A percentile compares a stretch with the other conserved stretches of the same genome.
These are phyloP conservation scores for Stevia rebaudiana DNA, from an alignment of 140 eudicot species.

Conservation along the genomic window DNA sequence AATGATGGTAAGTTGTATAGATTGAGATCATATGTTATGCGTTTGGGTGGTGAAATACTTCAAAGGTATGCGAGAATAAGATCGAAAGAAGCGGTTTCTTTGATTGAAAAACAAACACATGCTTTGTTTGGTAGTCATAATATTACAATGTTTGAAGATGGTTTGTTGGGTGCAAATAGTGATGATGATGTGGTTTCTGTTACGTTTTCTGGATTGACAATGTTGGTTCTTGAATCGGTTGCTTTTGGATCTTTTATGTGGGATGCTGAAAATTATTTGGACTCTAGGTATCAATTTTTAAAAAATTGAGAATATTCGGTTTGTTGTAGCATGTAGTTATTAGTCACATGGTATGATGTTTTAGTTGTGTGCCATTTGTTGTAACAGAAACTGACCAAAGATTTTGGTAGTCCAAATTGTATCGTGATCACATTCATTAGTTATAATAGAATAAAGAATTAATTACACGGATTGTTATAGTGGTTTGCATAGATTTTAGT, in stretches of 20 bases:
- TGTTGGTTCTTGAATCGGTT: conserved; percentile 91
- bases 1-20: conserved; percentile 46
- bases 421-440: not conserved
- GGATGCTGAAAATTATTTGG: conserved; percentile 83
- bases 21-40: conserved; percentile 81
- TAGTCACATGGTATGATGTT: conserved; percentile 17
- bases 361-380: not conserved
- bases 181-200: conserved; percentile 57
- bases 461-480: no score
- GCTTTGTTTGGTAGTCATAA: conserved; percentile 90
- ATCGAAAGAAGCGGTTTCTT: conserved; percentile 76
- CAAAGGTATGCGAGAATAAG: conserved; percentile 82
- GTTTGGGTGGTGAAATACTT: conserved; percentile 82
- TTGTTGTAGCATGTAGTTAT: conserved; percentile 6
- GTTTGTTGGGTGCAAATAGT: conserved; percentile 59
- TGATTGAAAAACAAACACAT: conserved; percentile 88
- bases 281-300: conserved; percentile 58
- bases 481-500: no score
- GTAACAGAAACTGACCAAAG: not conserved
- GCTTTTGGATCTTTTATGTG: conserved; percentile 92
- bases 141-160: conserved; percentile 53
- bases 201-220: conserved; percentile 62
- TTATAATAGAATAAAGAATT: not conserved
- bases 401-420: not conserved
- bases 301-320: conserved; percentile 33